These are phyloP conservation scores for Plasmodium malariae DNA, from an alignment of 169 alveolate species.

Conservation along the genomic window DNA sequence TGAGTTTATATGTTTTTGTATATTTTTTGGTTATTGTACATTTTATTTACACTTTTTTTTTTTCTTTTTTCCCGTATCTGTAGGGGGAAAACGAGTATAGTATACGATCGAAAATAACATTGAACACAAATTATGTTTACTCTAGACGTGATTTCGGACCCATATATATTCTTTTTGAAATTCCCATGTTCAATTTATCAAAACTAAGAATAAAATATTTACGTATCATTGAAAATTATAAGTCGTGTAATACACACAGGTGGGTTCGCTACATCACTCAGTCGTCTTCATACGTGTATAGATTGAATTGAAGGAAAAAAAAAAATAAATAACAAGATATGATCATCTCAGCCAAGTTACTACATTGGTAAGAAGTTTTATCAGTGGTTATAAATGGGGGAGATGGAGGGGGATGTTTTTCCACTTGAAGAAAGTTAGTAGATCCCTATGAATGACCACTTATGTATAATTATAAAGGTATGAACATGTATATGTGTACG, in stretches of 20 bases:
- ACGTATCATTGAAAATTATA: constrained; percentile 90
- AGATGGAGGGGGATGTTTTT: no score
- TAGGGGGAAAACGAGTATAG: constrained; percentile 59
- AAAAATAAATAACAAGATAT: no score
- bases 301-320: constrained; percentile 79
- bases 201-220: constrained; percentile 93
- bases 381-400: no score
- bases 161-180: constrained; percentile 92
- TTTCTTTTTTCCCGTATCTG: constrained; percentile 20
- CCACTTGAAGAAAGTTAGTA: no score
- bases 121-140: constrained; percentile 79
- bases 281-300: constrained; percentile 93
- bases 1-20: no score
- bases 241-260: constrained; percentile 91
- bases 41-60: constrained; percentile 4
- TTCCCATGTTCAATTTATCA: constrained; percentile 96
- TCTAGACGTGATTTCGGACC: constrained; percentile 94
- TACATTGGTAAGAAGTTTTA: no score
- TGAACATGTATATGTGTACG: no score
- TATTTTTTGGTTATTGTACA: constrained; percentile 73
- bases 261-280: constrained; percentile 97
- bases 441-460: no score
- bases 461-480: no score
- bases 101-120: constrained; percentile 78
- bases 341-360: no score